A percentile compares a stretch with the other conserved stretches of the same genome.
Evolutionary conservation across 257 asterid genomes (phyloP).

Genomic region (Solanum paucissectum): DNA sequence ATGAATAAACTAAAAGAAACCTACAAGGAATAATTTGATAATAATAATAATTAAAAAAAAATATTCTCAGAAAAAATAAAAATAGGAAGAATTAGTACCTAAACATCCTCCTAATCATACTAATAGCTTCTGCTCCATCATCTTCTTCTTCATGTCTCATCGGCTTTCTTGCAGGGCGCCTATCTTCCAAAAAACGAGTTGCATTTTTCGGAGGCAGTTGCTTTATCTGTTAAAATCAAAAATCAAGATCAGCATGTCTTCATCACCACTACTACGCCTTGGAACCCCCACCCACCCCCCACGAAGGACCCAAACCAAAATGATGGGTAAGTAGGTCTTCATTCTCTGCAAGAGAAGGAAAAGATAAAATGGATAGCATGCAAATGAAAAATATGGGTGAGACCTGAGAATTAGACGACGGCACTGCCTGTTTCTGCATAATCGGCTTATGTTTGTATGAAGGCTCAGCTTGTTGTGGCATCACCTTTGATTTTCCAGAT

Average conservation of each 20-base stretch:
- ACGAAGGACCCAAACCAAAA: not conserved
- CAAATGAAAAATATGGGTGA: not conserved
- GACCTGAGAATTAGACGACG: slow-evolving; percentile 40
- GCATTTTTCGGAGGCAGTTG: slow-evolving; percentile 29
- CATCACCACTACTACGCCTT: not conserved
- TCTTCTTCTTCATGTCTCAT: slow-evolving; percentile 38
- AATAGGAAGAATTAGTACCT: slow-evolving; percentile 24
- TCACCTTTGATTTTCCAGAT: slow-evolving; percentile 33
- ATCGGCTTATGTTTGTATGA: not conserved
- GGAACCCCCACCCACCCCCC: not conserved
- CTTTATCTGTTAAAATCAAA: slow-evolving; percentile 30
- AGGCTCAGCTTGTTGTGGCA: not conserved
- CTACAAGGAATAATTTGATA: not conserved
- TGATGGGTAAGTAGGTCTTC: not conserved
- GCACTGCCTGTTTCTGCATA: slow-evolving; percentile 22
- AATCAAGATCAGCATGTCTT: not conserved
- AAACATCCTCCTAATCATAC: slow-evolving; percentile 50
- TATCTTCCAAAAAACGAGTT: slow-evolving; percentile 23
- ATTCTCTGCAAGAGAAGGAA: not conserved
- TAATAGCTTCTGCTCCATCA: slow-evolving; percentile 25
- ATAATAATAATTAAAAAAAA: too few species aligned
- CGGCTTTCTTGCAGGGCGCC: slow-evolving; percentile 43
- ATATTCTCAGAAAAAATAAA: too few species aligned
- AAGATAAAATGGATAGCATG: not conserved
- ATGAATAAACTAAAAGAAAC: not conserved